Evolutionary conservation across 179 eudicot genomes (phyloP).

Genomic region (Dionaea muscipula): DNA sequence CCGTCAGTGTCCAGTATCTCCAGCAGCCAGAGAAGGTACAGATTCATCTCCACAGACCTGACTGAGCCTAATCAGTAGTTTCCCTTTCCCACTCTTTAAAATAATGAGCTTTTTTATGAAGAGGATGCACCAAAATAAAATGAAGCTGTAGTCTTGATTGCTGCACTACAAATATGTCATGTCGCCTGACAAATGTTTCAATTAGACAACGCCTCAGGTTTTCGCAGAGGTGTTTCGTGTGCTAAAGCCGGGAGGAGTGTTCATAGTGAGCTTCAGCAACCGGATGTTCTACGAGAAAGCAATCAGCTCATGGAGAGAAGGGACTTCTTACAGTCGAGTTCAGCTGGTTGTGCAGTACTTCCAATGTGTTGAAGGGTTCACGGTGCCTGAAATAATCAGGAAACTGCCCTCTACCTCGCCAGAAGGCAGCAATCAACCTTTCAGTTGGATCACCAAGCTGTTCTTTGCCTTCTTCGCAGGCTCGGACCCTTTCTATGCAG

Average conservation of each 20-base stretch:
- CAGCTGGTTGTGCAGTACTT: conserved; percentile 52
- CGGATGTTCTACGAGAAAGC: conserved; percentile 63
- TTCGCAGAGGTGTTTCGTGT: conserved; percentile 52
- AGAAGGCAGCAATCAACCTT: conserved; percentile 14
- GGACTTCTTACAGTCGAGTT: conserved; percentile 34
- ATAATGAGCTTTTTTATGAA: too few species aligned
- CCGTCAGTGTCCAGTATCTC: conserved; percentile 63
- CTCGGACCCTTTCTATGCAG: conserved; percentile 61
- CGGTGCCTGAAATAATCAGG: conserved; percentile 32
- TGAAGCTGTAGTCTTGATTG: too few species aligned
- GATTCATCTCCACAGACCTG: neutral
- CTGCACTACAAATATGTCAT: too few species aligned
- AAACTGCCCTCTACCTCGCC: conserved; percentile 18
- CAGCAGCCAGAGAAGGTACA: conserved; percentile 65
- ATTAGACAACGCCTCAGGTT: conserved; percentile 20
- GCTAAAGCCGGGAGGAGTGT: conserved; percentile 55
- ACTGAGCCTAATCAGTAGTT: too few species aligned
- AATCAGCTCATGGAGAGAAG: conserved; percentile 49
- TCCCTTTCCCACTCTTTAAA: too few species aligned
- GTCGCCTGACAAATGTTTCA: neutral
- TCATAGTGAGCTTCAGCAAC: conserved; percentile 56
- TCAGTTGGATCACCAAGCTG: conserved; percentile 22
- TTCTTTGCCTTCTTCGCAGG: conserved; percentile 28
- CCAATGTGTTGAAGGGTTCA: conserved; percentile 52
- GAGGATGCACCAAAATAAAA: too few species aligned